Evolutionary conservation across 257 asterid genomes (phyloP).

Genomic region (Cinchona pubescens): DNA sequence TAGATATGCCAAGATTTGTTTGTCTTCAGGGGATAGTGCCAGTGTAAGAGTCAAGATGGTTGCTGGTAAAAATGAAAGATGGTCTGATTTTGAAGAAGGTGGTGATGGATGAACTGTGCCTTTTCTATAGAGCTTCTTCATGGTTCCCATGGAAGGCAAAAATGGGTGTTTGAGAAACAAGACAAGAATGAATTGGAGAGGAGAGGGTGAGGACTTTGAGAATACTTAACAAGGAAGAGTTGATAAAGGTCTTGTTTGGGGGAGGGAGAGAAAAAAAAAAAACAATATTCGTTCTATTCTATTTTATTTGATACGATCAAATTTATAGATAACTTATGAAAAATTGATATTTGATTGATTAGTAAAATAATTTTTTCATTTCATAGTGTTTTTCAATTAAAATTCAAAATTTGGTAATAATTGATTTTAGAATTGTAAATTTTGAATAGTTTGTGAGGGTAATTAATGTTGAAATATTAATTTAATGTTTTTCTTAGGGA

Average conservation of each 20-base stretch:
- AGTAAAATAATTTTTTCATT: too few species aligned
- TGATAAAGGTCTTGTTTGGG: background rate
- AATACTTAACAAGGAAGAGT: background rate
- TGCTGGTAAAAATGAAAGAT: conserved; percentile 38
- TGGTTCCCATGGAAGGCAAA: background rate
- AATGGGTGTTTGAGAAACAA: too few species aligned
- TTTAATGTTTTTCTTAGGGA: too few species aligned
- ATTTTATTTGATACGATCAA: too few species aligned
- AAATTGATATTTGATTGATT: too few species aligned
- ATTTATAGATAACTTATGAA: too few species aligned
- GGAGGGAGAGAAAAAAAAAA: background rate
- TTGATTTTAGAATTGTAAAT: too few species aligned
- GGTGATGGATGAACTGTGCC: conserved; percentile 33
- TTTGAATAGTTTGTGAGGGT: too few species aligned
- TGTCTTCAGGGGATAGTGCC: conserved; percentile 36
- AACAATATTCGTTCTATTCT: too few species aligned
- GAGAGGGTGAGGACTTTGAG: background rate
- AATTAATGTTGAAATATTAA: too few species aligned
- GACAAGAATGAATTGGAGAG: background rate
- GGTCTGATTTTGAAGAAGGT: conserved; percentile 26
- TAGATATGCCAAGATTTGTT: conserved; percentile 35
- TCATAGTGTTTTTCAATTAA: too few species aligned
- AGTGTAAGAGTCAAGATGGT: conserved; percentile 33
- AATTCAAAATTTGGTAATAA: too few species aligned
- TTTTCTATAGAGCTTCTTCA: conserved; percentile 36